A percentile compares a stretch with the other conserved stretches of the same genome.
phyloP scores from a whole-genome alignment of 306 rosid genomes.

The Castanospermum australe region DNA sequence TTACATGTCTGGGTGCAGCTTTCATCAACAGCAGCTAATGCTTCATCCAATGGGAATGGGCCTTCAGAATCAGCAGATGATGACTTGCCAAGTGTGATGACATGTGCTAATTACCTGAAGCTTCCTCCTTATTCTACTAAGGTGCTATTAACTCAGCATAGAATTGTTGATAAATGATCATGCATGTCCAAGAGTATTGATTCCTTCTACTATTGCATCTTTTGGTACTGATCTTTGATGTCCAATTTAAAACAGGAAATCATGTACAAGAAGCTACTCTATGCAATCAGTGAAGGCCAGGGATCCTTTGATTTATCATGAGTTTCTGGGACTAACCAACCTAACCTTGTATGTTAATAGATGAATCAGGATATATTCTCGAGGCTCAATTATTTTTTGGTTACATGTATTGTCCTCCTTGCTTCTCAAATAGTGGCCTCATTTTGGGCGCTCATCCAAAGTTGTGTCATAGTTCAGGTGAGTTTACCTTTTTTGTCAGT shows the following conservation, averaged over 20 bases:
- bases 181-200: background rate
- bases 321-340: conserved; percentile 55
- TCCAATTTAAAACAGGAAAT: conserved; percentile 63
- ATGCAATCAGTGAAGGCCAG: conserved; percentile 98
- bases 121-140: conserved; percentile 99
- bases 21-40: conserved; percentile 60
- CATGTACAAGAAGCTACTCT: conserved; percentile 92
- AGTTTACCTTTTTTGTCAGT: conserved; percentile 23
- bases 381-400: conserved; percentile 48
- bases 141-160: conserved; percentile 41
- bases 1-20: conserved; percentile 57
- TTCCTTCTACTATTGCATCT: background rate
- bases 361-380: conserved; percentile 48
- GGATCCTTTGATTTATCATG: conserved; percentile 99
- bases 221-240: conserved; percentile 21
- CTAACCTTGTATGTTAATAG: conserved; percentile 55
- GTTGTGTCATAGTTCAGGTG: conserved; percentile 51
- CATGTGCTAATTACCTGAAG: conserved; percentile 97
- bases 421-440: conserved; percentile 53
- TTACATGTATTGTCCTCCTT: conserved; percentile 46
- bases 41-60: conserved; percentile 74
- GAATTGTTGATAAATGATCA: background rate
- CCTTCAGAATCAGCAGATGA: conserved; percentile 86
- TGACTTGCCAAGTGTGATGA: conserved; percentile 99
- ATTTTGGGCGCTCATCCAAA: conserved; percentile 36